Conservation (phyloP, 257 asterid species). For the Gynochthodes officinalis region DNA sequence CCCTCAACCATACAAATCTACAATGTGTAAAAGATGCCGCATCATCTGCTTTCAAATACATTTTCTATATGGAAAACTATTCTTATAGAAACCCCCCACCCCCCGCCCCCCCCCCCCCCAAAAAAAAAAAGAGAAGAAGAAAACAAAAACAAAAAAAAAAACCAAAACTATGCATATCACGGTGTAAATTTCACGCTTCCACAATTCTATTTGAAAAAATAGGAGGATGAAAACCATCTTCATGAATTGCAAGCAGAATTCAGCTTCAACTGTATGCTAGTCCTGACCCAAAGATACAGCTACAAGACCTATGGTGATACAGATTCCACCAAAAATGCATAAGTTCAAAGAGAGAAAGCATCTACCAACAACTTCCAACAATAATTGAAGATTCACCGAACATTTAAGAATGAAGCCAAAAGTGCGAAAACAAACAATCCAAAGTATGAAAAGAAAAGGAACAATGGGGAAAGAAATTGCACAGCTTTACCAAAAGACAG, state of each 20-base stretch:
- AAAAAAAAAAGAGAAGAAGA: no score
- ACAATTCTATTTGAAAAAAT: neutral
- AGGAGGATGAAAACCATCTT: neutral
- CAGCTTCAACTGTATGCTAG: constrained; percentile 1
- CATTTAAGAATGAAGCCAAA: neutral
- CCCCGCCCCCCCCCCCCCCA: no score
- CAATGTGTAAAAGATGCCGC: neutral
- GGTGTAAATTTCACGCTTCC: neutral
- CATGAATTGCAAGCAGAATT: neutral
- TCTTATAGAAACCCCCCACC: no score
- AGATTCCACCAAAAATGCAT: neutral
- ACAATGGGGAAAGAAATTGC: neutral
- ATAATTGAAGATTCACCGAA: no score
- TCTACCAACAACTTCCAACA: neutral
- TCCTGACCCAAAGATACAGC: neutral
- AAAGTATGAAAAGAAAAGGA: neutral
- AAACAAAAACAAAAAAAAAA: no score
- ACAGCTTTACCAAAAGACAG: neutral
- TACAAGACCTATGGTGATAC: constrained; percentile 1
- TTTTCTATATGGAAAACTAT: neutral
- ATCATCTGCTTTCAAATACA: neutral
- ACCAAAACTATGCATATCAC: neutral
- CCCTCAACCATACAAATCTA: neutral
- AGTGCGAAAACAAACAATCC: neutral
- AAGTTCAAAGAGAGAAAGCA: neutral